Conservation (phyloP, 73 alveolate species). For the Paramecium octaurelia region DNA sequence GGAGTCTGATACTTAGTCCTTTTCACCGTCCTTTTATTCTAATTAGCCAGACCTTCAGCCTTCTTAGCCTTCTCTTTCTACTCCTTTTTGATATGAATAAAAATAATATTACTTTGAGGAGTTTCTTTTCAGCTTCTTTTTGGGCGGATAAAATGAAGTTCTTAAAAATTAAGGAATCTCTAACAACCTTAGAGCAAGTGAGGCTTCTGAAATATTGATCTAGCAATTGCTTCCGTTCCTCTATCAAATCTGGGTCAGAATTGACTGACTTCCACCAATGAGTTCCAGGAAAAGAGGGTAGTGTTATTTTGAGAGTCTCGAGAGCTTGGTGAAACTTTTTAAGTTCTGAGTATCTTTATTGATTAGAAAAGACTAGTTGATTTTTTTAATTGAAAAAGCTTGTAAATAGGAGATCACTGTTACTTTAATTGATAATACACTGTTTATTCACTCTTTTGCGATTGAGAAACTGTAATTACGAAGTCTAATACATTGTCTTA, state of each 20-base stretch:
- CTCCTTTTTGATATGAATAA: background rate
- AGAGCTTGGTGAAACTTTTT: background rate
- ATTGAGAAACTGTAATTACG: background rate
- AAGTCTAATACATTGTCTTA: background rate
- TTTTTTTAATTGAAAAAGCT: background rate
- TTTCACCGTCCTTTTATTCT: background rate
- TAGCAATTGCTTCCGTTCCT: background rate
- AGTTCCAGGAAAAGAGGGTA: conserved; percentile 10
- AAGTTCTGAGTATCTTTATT: conserved; percentile 12
- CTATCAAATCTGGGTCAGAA: conserved; percentile 7
- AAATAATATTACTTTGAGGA: background rate
- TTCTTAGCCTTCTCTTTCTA: background rate
- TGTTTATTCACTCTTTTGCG: background rate
- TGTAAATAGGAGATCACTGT: background rate
- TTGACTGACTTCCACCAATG: conserved; percentile 24
- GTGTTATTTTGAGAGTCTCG: background rate
- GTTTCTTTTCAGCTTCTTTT: background rate
- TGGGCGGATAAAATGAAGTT: conserved; percentile 18
- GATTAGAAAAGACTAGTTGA: background rate
- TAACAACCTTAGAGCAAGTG: background rate
- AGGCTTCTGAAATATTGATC: background rate
- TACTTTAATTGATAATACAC: background rate
- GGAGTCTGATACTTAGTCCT: background rate
- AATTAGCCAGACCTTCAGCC: background rate
- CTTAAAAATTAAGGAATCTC: conserved; percentile 10